Conservation (phyloP, 805 yeast genomes). For the Candida piceae region DNA sequence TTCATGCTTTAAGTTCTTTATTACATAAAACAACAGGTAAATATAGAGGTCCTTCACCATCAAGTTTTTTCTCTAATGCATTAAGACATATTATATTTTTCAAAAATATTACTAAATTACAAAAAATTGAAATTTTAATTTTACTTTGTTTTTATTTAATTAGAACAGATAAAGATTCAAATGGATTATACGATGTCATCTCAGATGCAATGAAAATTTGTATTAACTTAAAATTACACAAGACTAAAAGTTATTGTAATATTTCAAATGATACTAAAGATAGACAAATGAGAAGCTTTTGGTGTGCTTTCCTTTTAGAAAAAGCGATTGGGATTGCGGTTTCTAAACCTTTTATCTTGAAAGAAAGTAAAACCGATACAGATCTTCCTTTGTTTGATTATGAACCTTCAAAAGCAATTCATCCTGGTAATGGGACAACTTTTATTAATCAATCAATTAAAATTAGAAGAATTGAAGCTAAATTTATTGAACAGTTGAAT, state of each 20-base stretch:
- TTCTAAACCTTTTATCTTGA: slow-evolving; percentile 51
- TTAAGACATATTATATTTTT: slow-evolving; percentile 49
- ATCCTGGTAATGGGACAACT: slow-evolving; percentile 29
- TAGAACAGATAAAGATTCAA: slow-evolving; percentile 57
- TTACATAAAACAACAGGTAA: slow-evolving; percentile 52
- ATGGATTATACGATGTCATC: slow-evolving; percentile 47
- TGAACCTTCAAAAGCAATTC: slow-evolving; percentile 35
- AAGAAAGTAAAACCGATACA: slow-evolving; percentile 43
- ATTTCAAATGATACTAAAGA: slow-evolving; percentile 25
- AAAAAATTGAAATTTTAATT: slow-evolving; percentile 48
- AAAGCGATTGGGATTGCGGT: slow-evolving; percentile 59
- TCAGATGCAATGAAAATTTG: slow-evolving; percentile 48
- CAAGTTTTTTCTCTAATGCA: slow-evolving; percentile 54
- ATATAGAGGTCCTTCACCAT: slow-evolving; percentile 50
- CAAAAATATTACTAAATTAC: slow-evolving; percentile 33
- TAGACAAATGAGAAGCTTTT: slow-evolving; percentile 49
- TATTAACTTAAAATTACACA: slow-evolving; percentile 33
- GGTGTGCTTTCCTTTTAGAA: slow-evolving; percentile 61
- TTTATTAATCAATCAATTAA: slow-evolving; percentile 55
- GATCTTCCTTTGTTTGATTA: slow-evolving; percentile 47
- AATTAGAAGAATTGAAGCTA: slow-evolving; percentile 54
- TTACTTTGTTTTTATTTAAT: slow-evolving; percentile 50
- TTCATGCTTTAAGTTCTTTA: slow-evolving; percentile 48
- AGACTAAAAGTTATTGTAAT: slow-evolving; percentile 30
- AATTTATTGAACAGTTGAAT: slow-evolving; percentile 49